Evolutionary conservation across 2,329 filamentous ascomycete genomes (phyloP), one percentile per base, ranked within the genome.

Genomic region (Phaeoacremonium minimum): DNA sequence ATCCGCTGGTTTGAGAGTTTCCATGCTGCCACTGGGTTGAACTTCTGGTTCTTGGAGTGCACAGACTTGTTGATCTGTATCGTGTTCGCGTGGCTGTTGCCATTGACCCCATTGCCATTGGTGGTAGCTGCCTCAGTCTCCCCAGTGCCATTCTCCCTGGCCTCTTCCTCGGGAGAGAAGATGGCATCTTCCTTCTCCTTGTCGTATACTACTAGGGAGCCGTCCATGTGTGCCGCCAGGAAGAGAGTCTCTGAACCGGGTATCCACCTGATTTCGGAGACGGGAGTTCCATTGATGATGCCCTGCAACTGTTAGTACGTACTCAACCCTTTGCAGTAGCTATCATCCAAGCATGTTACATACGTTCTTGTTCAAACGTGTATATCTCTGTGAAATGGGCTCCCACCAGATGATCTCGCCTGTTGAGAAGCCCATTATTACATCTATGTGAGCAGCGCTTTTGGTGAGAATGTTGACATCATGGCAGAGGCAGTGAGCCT

Each of bases 401-500:
- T 98, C 93, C 70, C 93, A 97, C 93, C 93, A 98, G 44, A 98
- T 91, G 32, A 98, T 89, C 59, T 98, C 93, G 28, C 90, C 89
- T 0, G 90, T 94, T 6, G 91, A 96, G 53, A 95, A 97, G 1
- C 93, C 93, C 80, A 98, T 86, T 39, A 95, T 81, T 15, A 98
- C 72, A 56, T 98, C 93, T 29, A 98, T 73, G 54, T 97, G 91
- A 5, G 75, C 80, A 4, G 75, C 57, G 34, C 79, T 83, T 61
- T 91, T 95, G 9, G 90, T 96, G 37, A 86, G 56, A 30, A 77
- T 67, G 55, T 98, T 97, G 29, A 95, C 80, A 59, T 97, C 91
- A 56, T 98, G 93, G 50, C 90, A 96, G 30, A 97, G 69, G 53
- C 90, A 91, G 58, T 98, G 90, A 1, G 90, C 90, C 63, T 94